Evolutionary conservation across 768 basidiomycete genomes (phyloP).

Genomic region (Amanita brunnescens): DNA sequence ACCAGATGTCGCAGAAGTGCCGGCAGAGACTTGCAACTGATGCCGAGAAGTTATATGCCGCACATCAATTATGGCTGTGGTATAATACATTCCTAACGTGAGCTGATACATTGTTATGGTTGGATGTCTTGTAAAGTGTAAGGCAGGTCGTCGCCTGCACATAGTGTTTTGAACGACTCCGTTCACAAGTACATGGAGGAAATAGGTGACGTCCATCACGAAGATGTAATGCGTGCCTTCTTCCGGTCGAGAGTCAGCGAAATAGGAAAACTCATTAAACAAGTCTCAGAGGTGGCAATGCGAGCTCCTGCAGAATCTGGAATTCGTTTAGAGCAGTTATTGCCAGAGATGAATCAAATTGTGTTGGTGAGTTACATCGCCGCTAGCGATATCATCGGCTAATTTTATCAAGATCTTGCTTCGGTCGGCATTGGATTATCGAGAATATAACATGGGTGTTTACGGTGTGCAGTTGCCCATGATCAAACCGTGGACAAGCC

Average conservation of each 20-base stretch:
- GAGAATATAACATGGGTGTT: conserved; percentile 57
- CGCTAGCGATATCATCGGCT: not conserved
- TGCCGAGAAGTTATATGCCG: conserved; percentile 81
- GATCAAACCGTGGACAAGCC: conserved; percentile 81
- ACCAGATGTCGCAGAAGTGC: conserved; percentile 72
- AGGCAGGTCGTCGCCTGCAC: conserved; percentile 42
- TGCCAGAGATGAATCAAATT: conserved; percentile 64
- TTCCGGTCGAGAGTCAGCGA: conserved; percentile 65
- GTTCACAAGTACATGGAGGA: conserved; percentile 63
- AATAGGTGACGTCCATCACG: conserved; percentile 43
- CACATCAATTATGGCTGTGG: conserved; percentile 71
- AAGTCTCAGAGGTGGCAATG: conserved; percentile 42
- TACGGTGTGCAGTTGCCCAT: conserved; percentile 73
- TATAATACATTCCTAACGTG: conserved; percentile 64
- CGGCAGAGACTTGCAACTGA: conserved; percentile 71
- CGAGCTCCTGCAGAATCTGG: conserved; percentile 34
- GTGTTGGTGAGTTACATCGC: conserved; percentile 45
- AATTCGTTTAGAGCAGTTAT: conserved; percentile 32
- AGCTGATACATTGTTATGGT: conserved; percentile 14
- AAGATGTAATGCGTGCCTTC: conserved; percentile 79
- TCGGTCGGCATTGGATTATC: conserved; percentile 65
- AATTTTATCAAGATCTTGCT: conserved; percentile 48
- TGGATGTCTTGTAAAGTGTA: not conserved
- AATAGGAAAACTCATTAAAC: conserved; percentile 59
- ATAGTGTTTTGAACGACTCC: conserved; percentile 61